Evolutionary conservation across 2,329 filamentous ascomycete species (phyloP).

Genomic region (Leptographium procerum): DNA sequence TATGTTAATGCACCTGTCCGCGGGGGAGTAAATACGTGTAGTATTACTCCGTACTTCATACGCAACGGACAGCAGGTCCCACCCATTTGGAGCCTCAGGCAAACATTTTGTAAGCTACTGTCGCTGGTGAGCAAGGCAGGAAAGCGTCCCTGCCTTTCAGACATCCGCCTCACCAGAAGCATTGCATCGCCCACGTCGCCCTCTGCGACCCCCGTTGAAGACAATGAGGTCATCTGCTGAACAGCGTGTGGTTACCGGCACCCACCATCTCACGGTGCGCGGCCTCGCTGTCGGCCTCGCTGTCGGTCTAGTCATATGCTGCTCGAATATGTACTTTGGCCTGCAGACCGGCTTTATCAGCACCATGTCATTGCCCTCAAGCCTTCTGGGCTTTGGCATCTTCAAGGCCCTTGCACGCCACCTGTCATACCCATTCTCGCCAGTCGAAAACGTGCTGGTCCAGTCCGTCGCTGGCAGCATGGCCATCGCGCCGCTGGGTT

Average conservation of each 20-base stretch:
- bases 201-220: not conserved
- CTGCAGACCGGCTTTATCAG: conserved; percentile 43
- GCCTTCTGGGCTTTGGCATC: conserved; percentile 85
- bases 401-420: conserved; percentile 70
- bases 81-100: not conserved
- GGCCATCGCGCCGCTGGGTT: conserved; percentile 91
- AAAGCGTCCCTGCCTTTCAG: not conserved
- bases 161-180: not conserved
- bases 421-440: conserved; percentile 72
- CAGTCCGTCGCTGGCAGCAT: conserved; percentile 93
- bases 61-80: not conserved
- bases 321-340: conserved; percentile 99
- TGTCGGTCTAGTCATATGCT: conserved; percentile 85
- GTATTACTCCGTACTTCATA: too few species aligned
- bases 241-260: conserved; percentile 9
- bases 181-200: not conserved
- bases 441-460: conserved; percentile 91
- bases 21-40: too few species aligned
- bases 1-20: not conserved
- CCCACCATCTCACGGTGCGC: conserved; percentile 70
- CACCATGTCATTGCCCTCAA: conserved; percentile 95
- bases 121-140: not conserved
- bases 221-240: conserved; percentile 5
- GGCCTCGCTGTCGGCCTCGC: conserved; percentile 67
- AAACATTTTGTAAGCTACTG: not conserved